Percentiles rank a stretch among this genome's conserved stretches.
These are phyloP conservation scores for Tranzscheliella williamsii DNA, from an alignment of 1,284 basidiomycete species.

Conservation along the genomic window DNA sequence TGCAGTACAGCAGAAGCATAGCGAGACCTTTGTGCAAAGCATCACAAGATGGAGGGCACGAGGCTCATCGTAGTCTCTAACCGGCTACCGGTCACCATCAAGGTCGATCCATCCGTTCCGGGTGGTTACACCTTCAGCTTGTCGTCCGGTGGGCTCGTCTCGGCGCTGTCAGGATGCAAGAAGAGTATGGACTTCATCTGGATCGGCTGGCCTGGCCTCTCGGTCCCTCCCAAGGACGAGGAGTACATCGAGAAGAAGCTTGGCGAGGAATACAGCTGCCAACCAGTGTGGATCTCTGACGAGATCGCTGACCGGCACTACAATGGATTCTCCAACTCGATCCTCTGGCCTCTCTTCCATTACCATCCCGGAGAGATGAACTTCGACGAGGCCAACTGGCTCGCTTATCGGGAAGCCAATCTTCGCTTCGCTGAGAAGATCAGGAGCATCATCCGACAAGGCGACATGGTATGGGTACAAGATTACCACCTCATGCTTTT, in stretches of 20 bases:
- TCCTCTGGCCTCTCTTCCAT: slow-evolving; percentile 98
- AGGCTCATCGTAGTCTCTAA: slow-evolving; percentile 94
- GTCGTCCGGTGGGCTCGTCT: slow-evolving; percentile 59
- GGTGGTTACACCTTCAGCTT: slow-evolving; percentile 57
- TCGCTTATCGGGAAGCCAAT: slow-evolving; percentile 95
- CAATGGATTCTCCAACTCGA: slow-evolving; percentile 97
- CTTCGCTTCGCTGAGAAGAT: slow-evolving; percentile 90
- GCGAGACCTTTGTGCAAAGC: slow-evolving; percentile 18
- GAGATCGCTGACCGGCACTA: slow-evolving; percentile 97
- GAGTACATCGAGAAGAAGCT: slow-evolving; percentile 67
- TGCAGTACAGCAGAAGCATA: slow-evolving; percentile 25
- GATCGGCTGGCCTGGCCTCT: slow-evolving; percentile 61
- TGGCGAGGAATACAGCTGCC: slow-evolving; percentile 91
- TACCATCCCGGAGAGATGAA: slow-evolving; percentile 85
- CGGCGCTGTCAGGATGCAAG: slow-evolving; percentile 57
- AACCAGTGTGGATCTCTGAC: slow-evolving; percentile 95
- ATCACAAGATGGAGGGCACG: slow-evolving; percentile 25
- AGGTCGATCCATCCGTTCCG: slow-evolving; percentile 48
- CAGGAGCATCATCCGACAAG: slow-evolving; percentile 75
- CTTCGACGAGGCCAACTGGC: slow-evolving; percentile 98
- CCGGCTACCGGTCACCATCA: slow-evolving; percentile 72
- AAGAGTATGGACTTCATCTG: slow-evolving; percentile 59
- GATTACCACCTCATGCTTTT: slow-evolving; percentile 79
- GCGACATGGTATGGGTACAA: slow-evolving; percentile 85
- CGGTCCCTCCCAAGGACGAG: slow-evolving; percentile 45